Percentiles rank a stretch among this genome's conserved stretches.
Conservation (phyloP, 345 rosid species). For the Gossypium bickii region DNA sequence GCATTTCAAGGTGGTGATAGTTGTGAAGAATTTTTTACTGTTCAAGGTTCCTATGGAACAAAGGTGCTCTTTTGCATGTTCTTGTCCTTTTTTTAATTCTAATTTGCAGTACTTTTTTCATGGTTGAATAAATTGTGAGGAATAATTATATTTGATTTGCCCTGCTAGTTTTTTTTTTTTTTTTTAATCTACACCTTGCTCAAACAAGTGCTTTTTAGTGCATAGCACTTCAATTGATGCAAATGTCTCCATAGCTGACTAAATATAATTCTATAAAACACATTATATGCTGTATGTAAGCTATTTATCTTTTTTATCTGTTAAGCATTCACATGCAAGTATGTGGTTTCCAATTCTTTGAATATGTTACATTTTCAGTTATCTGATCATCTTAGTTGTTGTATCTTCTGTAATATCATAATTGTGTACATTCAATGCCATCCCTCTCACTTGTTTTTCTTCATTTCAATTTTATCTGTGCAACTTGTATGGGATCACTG, state of each 20-base stretch:
- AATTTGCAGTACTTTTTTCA: not conserved
- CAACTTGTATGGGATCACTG: not conserved
- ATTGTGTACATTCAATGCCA: not conserved
- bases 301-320: not conserved
- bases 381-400: not conserved
- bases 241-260: not conserved
- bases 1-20: conserved; percentile 43
- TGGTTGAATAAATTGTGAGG: not conserved
- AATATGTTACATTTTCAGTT: not conserved
- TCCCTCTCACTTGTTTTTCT: not conserved
- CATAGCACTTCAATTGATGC: not conserved
- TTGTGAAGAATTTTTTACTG: conserved; percentile 51
- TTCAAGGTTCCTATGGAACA: conserved; percentile 96
- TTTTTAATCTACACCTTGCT: not conserved
- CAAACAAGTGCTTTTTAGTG: not conserved
- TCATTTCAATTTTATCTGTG: not conserved
- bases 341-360: not conserved
- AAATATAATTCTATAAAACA: not conserved
- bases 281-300: not conserved
- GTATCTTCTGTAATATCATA: not conserved
- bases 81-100: not conserved
- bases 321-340: not conserved
- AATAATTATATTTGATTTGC: not conserved
- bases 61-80: conserved; percentile 45
- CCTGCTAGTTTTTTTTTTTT: not conserved